Evolutionary conservation across 768 basidiomycete genomes (phyloP).

Genomic region (Mycena olivaceomarginata): DNA sequence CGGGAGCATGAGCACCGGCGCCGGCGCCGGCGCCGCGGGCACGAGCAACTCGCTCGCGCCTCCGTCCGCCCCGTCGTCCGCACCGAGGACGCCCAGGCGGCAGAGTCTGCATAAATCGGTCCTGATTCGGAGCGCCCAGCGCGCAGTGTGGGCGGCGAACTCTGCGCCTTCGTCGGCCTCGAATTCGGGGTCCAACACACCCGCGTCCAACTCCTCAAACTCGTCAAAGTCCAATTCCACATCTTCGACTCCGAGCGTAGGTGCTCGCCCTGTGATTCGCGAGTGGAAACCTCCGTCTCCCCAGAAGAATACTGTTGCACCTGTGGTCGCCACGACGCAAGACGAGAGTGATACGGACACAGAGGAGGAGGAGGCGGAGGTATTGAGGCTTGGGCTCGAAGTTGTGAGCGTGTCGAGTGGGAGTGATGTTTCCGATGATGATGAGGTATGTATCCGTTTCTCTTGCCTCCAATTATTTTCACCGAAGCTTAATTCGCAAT

Average conservation of each 20-base stretch:
- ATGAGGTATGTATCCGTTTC: conserved; percentile 39
- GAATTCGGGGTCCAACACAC: neutral
- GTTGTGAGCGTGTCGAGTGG: conserved; percentile 62
- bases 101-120: conserved; percentile 81
- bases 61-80: conserved; percentile 55
- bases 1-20: conserved; percentile 2
- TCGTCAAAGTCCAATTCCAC: neutral
- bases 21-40: neutral
- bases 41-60: neutral
- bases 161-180: conserved; percentile 7
- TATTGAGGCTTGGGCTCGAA: conserved; percentile 72
- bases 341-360: conserved; percentile 43
- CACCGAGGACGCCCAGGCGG: conserved; percentile 53
- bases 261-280: conserved; percentile 9
- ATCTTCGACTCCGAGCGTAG: neutral
- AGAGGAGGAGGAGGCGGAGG: conserved; percentile 69
- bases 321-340: neutral
- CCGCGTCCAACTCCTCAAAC: conserved; percentile 3
- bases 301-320: no score
- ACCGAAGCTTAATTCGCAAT: conserved; percentile 39
- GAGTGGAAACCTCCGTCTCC: conserved; percentile 9
- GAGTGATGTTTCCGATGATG: conserved; percentile 57
- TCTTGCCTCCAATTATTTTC: neutral
- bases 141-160: conserved; percentile 68
- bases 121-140: conserved; percentile 81